Conservation (phyloP, 129 eudicot genomes). For the Dittrichia graveolens region DNA sequence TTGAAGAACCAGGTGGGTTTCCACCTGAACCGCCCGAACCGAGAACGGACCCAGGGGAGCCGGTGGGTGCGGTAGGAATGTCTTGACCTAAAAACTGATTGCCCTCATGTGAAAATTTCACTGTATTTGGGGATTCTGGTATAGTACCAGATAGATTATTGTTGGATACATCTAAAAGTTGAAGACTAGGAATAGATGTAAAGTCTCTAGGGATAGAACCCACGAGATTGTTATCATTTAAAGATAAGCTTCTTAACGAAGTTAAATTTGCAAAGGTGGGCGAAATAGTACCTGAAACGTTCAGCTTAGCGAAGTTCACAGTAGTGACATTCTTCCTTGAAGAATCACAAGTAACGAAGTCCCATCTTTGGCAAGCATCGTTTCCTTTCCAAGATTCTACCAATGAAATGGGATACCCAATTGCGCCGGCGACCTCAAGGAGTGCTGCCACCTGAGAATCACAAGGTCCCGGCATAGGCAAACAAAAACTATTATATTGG, state of each 20-base stretch:
- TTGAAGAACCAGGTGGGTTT: constrained; percentile 28
- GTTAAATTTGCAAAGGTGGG: constrained; percentile 56
- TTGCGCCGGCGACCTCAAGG: constrained; percentile 51
- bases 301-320: constrained; percentile 40
- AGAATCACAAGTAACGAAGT: constrained; percentile 49
- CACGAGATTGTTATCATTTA: constrained; percentile 56
- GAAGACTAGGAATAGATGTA: constrained; percentile 41
- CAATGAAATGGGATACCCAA: constrained; percentile 55
- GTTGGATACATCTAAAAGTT: constrained; percentile 47
- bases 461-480: constrained; percentile 52
- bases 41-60: constrained; percentile 32
- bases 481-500: constrained; percentile 54
- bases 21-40: constrained; percentile 16
- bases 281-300: constrained; percentile 54
- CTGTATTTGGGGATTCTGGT: constrained; percentile 37
- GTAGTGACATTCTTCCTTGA: constrained; percentile 34
- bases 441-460: constrained; percentile 65
- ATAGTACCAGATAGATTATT: constrained; percentile 56
- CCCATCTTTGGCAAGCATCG: constrained; percentile 56
- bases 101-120: constrained; percentile 39
- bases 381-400: constrained; percentile 62
- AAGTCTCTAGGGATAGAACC: constrained; percentile 54
- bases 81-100: constrained; percentile 43
- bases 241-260: constrained; percentile 34
- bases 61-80: constrained; percentile 18